Conservation (phyloP, 192 early-diverging fungal genomes). For the Entomortierella parvispora region DNA sequence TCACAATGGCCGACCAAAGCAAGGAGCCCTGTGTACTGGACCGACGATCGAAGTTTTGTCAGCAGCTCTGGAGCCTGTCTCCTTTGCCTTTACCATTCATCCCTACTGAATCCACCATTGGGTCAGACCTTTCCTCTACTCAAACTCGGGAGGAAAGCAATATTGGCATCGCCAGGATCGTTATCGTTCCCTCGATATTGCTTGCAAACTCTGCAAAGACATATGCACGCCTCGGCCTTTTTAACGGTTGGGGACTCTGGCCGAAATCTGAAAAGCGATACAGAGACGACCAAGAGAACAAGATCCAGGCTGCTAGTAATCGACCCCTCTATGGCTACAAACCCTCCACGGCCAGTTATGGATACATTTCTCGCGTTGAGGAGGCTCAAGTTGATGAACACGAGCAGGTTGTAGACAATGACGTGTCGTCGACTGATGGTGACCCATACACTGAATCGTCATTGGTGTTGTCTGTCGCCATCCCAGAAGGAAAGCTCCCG, state of each 20-base stretch:
- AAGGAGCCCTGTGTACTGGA: background rate
- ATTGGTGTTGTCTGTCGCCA: too few species aligned
- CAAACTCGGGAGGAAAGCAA: too few species aligned
- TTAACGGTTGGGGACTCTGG: constrained; percentile 36
- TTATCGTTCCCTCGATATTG: constrained; percentile 17
- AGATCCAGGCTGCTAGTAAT: constrained; percentile 5
- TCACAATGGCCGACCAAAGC: background rate
- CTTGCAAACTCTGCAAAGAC: constrained; percentile 4
- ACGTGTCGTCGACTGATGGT: too few species aligned
- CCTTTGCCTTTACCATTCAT: too few species aligned
- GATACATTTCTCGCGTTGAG: constrained; percentile 10
- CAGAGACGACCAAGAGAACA: constrained; percentile 10
- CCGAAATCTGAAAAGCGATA: constrained; percentile 21
- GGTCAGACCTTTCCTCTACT: too few species aligned
- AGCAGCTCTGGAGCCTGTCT: too few species aligned
- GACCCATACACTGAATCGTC: too few species aligned
- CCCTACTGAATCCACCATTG: too few species aligned
- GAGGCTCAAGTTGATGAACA: background rate
- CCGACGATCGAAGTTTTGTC: too few species aligned
- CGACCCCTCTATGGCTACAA: constrained; percentile 14
- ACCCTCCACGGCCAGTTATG: constrained; percentile 23
- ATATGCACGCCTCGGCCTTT: background rate
- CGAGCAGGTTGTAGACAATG: too few species aligned
- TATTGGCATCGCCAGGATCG: background rate
- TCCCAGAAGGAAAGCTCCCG: background rate